Base-by-base conservation (phyloP, 2,329 filamentous ascomycete genomes). In the Ambrosiella cleistominuta region DNA sequence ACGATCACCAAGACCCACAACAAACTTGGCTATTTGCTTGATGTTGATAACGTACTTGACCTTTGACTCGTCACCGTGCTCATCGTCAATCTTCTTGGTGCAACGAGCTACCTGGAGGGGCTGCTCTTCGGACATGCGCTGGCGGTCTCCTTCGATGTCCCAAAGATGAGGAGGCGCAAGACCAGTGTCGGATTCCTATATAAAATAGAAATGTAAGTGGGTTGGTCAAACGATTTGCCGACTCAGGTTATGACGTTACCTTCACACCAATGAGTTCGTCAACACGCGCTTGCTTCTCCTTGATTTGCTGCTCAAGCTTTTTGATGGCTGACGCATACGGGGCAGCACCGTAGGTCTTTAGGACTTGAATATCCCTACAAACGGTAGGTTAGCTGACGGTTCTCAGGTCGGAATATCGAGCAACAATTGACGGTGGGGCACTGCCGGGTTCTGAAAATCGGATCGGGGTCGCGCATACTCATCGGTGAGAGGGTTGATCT, bases 31-130 rank as follows among this genome's bases (percentile, higher is more conserved):
- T 67, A 98, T 98, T 72, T 98, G 93, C 78, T 98, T 98, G 65
- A 98, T 91, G 73, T 98, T 98, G 79, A 98, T 98, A 67, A 98
- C 90, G 75, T 98, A 98, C 82, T 97, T 98, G 81, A 86, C 95
- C 81, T 98, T 98, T 63, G 95, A 87, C 61, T 88, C 74, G 69
- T 97, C 90, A n/a, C 71, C 71, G 72, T 93, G 91, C 70, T 95
- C 90, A 68, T 97, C 91, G 62, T 89, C 83, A 65, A 98, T 98
- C 70, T 98, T 98, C 79, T 98, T 98, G 61, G 93, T 98, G 78
- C 93, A 98, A 68, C 93, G 81, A 63, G 93, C 93, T 63, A 98
- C 93, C 74, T 98, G 93, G 65, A 97, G 80, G 49, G 93, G 93
- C 68, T 98, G 93, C 74, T 98, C 93, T 74, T 98, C 93, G 63